These are phyloP conservation scores for Panicum virgatum DNA, from an alignment of 202 grass and related monocot genomes.

Conservation along the genomic window DNA sequence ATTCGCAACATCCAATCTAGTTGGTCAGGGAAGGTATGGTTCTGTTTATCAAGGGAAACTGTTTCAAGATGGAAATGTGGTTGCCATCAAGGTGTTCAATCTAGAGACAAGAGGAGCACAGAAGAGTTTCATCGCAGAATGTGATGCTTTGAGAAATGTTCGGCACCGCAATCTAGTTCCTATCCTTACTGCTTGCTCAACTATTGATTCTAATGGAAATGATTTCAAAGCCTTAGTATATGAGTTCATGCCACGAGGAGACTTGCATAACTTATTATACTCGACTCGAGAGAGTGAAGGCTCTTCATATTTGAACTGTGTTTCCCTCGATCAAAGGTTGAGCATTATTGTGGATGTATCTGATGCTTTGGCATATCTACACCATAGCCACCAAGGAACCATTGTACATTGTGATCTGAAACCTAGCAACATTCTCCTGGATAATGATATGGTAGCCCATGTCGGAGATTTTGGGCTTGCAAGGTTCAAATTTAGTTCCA, in stretches of 20 bases:
- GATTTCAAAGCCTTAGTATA: conserved; percentile 36
- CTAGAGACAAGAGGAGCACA: conserved; percentile 20
- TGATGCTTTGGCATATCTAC: background rate
- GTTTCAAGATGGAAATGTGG: background rate
- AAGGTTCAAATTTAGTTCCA: background rate
- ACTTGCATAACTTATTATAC: conserved; percentile 11
- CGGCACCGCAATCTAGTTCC: conserved; percentile 17
- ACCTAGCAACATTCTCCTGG: background rate
- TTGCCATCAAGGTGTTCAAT: conserved; percentile 13
- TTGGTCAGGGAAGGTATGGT: background rate
- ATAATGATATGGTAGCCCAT: background rate
- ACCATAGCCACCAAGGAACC: conserved; percentile 4
- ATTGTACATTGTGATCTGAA: conserved; percentile 8
- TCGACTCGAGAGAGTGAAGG: background rate
- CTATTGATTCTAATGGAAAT: background rate
- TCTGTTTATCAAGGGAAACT: background rate
- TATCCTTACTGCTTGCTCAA: conserved; percentile 2
- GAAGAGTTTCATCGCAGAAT: conserved; percentile 12
- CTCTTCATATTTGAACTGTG: background rate
- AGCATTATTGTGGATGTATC: background rate
- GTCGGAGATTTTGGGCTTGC: conserved; percentile 2
- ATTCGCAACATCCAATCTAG: background rate
- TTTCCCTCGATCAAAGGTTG: background rate
- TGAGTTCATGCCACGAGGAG: conserved; percentile 14
- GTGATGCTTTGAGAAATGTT: background rate